Evolutionary conservation across 331 rosid genomes (phyloP), one percentile per base, ranked within the genome.

Genomic region (Spiraea crenata): DNA sequence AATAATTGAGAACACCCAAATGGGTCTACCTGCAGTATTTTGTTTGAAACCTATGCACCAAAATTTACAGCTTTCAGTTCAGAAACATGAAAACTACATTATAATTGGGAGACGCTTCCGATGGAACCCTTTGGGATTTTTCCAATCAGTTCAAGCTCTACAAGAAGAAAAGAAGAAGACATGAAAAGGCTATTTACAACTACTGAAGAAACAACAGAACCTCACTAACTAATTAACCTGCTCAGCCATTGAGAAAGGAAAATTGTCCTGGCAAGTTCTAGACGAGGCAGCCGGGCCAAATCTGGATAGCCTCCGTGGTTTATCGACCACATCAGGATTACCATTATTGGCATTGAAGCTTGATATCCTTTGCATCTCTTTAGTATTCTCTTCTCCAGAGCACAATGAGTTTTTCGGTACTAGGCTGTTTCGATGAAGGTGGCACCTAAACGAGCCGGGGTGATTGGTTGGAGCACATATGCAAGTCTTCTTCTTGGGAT

Each of bases 391-490:
- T 42, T 63, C 52, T 4, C 4, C 68, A 3, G 17, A 16, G 17
- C 34, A 63, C 12, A 25, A 51, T 45, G 56, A 9, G 5, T 48
- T 35, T 7, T 47, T 47, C 46, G 50, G 25, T 3, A 16, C 69
- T 3, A 41, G 2, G 45, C 56, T 35, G 59, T 41, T 38, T 46
- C 79, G 61, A 71, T 79, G 82, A n/a, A 64, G 70, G 44, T 68
- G 74, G 62, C 82, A 79, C 59, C 69, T 73, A 70, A 79, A 73
- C 5, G 79, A 73, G 15, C 78, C 82, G 16, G 57, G 61, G 9
- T 79, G 82, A 4, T 40, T 67, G 45, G 82, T 79, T 25, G 82
- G 82, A 19, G 82, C 57, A 58, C 82, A 79, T 34, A 79, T 67
- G 67, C 82, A 78, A 19, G 63, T 56, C 62, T 65, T 78, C n/a